A percentile compares a stretch with the other conserved stretches of the same genome.
Evolutionary conservation across 768 basidiomycete species (phyloP).

Genomic region (Kwoniella dejecticola): DNA sequence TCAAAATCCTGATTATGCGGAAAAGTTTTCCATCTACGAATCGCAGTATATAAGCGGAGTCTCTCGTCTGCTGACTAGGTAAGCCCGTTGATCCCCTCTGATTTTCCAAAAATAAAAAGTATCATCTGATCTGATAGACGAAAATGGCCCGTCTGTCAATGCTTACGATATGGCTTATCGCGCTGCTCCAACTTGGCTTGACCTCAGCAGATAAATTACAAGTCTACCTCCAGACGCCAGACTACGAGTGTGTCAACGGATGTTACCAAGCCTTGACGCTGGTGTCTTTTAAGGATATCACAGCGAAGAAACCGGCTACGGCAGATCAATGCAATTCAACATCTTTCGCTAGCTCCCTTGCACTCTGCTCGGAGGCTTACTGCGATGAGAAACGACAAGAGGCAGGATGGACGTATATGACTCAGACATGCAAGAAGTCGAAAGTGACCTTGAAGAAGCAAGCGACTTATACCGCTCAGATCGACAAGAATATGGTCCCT

Average conservation of each 20-base stretch:
- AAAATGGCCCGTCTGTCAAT: background rate
- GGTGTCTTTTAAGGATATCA: constrained; percentile 5
- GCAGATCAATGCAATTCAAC: constrained; percentile 15
- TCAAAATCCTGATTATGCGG: no score
- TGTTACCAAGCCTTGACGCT: constrained; percentile 9
- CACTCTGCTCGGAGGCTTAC: constrained; percentile 7
- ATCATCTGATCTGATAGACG: background rate
- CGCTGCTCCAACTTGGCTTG: background rate
- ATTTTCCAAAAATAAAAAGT: background rate
- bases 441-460: background rate
- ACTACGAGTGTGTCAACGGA: constrained; percentile 7
- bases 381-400: constrained; percentile 4
- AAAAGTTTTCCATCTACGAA: no score
- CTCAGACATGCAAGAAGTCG: constrained; percentile 1
- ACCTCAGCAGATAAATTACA: background rate
- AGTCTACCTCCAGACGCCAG: background rate
- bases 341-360: constrained; percentile 2
- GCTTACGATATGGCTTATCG: background rate
- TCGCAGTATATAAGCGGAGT: no score
- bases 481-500: no score
- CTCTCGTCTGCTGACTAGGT: no score
- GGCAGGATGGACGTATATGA: constrained; percentile 8
- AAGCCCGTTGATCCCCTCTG: background rate
- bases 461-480: no score
- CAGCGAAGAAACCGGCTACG: constrained; percentile 8